phyloP scores from a whole-genome alignment of 148 eudicot species.

The Chenopodium suecicum region DNA sequence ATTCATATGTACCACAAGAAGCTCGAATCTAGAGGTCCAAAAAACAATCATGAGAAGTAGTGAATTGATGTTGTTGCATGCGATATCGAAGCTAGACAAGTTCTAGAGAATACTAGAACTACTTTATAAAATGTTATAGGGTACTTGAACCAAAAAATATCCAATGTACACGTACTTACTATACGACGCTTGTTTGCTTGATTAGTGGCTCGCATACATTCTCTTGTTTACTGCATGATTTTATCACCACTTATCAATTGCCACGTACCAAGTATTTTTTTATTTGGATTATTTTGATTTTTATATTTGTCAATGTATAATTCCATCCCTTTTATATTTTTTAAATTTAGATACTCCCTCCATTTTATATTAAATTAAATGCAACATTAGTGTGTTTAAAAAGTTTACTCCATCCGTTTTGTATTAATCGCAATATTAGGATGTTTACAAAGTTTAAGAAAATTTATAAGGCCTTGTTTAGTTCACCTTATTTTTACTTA shows the following conservation, averaged over 20 bases:
- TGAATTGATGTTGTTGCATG: background rate
- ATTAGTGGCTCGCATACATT: background rate
- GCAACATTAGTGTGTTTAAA: no score
- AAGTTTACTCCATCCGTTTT: no score
- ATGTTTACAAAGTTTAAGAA: no score
- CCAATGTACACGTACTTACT: background rate
- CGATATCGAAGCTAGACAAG: background rate
- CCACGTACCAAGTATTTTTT: background rate
- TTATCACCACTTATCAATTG: background rate
- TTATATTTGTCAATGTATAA: no score
- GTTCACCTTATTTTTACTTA: no score
- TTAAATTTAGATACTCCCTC: no score
- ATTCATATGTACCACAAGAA: background rate
- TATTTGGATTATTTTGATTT: no score
- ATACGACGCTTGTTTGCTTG: background rate
- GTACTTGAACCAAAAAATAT: background rate
- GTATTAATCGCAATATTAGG: no score
- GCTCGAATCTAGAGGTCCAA: background rate
- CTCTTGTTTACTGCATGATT: background rate
- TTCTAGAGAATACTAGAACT: constrained; percentile 9
- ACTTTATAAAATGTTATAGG: background rate
- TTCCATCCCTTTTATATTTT: no score
- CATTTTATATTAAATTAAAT: no score
- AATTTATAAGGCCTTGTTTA: no score
- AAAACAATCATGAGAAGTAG: background rate